phyloP scores from a whole-genome alignment of 768 basidiomycete species.

The Tricholoma sp. region DNA sequence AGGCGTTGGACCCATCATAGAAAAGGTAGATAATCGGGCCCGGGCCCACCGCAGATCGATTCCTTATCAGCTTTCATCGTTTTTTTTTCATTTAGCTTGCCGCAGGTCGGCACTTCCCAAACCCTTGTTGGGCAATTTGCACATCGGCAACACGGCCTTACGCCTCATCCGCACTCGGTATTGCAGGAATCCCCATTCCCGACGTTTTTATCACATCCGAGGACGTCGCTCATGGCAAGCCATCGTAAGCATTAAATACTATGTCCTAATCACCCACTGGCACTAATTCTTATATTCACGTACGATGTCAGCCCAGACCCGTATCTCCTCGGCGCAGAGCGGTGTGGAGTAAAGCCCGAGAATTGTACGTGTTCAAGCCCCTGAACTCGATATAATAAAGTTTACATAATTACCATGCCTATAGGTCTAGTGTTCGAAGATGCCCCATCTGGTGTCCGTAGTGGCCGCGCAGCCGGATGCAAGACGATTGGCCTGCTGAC shows the following conservation, averaged over 20 bases:
- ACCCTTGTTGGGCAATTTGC: constrained; percentile 81
- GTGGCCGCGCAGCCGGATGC: constrained; percentile 42
- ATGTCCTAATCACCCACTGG: too few relatives aligned
- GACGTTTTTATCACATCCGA: constrained; percentile 77
- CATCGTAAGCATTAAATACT: constrained; percentile 39
- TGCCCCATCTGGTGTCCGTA: constrained; percentile 50
- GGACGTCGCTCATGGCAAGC: constrained; percentile 80
- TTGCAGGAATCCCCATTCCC: constrained; percentile 63
- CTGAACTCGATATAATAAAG: not conserved
- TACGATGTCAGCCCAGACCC: constrained; percentile 73
- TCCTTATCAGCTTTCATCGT: not conserved
- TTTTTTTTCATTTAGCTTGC: constrained; percentile 29
- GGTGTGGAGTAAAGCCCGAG: constrained; percentile 55
- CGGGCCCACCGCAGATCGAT: not conserved
- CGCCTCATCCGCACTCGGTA: constrained; percentile 63
- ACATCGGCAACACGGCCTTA: constrained; percentile 83
- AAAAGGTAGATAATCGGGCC: constrained; percentile 35
- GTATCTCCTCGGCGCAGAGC: constrained; percentile 79
- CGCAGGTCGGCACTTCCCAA: constrained; percentile 34
- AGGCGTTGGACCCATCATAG: constrained; percentile 58
- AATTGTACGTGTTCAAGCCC: constrained; percentile 38
- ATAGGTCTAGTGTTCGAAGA: constrained; percentile 87
- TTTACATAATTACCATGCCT: constrained; percentile 1
- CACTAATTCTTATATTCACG: constrained; percentile 2
- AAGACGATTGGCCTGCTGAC: constrained; percentile 82